Conservation (phyloP, 306 rosid species). For the Astragalus membranaceus region DNA sequence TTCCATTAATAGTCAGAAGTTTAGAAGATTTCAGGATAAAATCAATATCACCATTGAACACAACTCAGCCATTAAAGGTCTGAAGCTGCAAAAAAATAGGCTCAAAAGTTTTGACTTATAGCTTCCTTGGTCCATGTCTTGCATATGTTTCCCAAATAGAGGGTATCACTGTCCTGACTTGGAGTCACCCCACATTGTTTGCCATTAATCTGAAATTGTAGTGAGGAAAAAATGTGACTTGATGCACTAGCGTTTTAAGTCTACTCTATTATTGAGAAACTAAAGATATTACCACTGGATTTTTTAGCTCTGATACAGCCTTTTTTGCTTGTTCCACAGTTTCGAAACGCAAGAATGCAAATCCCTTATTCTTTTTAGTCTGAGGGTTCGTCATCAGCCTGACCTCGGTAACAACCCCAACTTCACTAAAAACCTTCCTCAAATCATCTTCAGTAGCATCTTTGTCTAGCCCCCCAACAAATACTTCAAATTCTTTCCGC, state of each 20-base stretch:
- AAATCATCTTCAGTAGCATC: slow-evolving; percentile 88
- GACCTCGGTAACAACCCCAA: slow-evolving; percentile 86
- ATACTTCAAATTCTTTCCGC: slow-evolving; percentile 91
- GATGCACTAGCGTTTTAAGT: slow-evolving; percentile 10
- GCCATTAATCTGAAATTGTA: slow-evolving; percentile 87
- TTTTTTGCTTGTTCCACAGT: slow-evolving; percentile 84
- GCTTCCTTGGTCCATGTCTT: slow-evolving; percentile 92
- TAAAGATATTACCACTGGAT: slow-evolving; percentile 77
- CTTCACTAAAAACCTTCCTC: slow-evolving; percentile 63
- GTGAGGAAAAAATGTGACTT: slow-evolving; percentile 28
- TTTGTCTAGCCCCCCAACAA: slow-evolving; percentile 97
- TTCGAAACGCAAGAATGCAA: slow-evolving; percentile 93
- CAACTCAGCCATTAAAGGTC: slow-evolving; percentile 2
- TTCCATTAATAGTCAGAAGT: slow-evolving; percentile 28
- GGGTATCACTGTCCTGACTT: slow-evolving; percentile 97
- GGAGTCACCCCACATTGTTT: slow-evolving; percentile 95
- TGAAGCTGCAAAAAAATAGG: slow-evolving; percentile 8
- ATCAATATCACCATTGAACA: slow-evolving; percentile 5
- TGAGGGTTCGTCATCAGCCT: slow-evolving; percentile 95
- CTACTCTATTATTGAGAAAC: slow-evolving; percentile 26
- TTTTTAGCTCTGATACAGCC: slow-evolving; percentile 71
- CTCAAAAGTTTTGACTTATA: slow-evolving; percentile 57
- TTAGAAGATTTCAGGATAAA: slow-evolving; percentile 21
- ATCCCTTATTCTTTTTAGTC: slow-evolving; percentile 92
- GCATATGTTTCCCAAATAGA: slow-evolving; percentile 93